Percentiles rank a stretch among this genome's conserved stretches.
These are phyloP conservation scores for Sungouiella blattae DNA, from an alignment of 805 yeast species.

Conservation along the genomic window DNA sequence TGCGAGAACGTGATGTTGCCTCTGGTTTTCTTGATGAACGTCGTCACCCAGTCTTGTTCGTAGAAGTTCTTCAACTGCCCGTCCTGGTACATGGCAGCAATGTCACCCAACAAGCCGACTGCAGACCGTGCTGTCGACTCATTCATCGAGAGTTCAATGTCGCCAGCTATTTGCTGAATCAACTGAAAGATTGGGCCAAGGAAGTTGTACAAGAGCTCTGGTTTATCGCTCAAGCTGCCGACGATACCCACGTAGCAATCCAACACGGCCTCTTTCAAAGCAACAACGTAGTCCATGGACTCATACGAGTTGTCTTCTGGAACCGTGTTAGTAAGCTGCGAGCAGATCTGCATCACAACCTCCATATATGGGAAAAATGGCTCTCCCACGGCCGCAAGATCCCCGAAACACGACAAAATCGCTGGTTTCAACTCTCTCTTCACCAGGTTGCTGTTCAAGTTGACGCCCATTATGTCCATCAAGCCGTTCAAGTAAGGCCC, in stretches of 20 bases:
- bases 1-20: slow-evolving; percentile 56
- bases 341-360: slow-evolving; percentile 76
- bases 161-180: slow-evolving; percentile 55
- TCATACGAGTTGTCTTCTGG: slow-evolving; percentile 71
- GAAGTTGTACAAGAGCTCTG: slow-evolving; percentile 62
- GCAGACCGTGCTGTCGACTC: slow-evolving; percentile 79
- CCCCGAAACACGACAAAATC: slow-evolving; percentile 91
- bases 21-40: slow-evolving; percentile 71
- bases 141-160: slow-evolving; percentile 54
- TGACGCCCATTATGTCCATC: slow-evolving; percentile 78
- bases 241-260: slow-evolving; percentile 96
- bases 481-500: slow-evolving; percentile 73
- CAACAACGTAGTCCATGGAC: slow-evolving; percentile 67
- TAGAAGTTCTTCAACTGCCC: slow-evolving; percentile 70
- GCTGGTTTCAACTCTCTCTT: slow-evolving; percentile 83
- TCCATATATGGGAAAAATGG: slow-evolving; percentile 73
- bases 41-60: slow-evolving; percentile 74
- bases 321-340: slow-evolving; percentile 56
- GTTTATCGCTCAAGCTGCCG: slow-evolving; percentile 75
- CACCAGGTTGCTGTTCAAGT: slow-evolving; percentile 62
- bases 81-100: slow-evolving; percentile 79
- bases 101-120: slow-evolving; percentile 89
- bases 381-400: slow-evolving; percentile 83
- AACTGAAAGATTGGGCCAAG: slow-evolving; percentile 70
- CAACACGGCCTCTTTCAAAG: slow-evolving; percentile 80